Conservation (phyloP, 2,329 filamentous ascomycete genomes). For the Cladosporium sp. region DNA sequence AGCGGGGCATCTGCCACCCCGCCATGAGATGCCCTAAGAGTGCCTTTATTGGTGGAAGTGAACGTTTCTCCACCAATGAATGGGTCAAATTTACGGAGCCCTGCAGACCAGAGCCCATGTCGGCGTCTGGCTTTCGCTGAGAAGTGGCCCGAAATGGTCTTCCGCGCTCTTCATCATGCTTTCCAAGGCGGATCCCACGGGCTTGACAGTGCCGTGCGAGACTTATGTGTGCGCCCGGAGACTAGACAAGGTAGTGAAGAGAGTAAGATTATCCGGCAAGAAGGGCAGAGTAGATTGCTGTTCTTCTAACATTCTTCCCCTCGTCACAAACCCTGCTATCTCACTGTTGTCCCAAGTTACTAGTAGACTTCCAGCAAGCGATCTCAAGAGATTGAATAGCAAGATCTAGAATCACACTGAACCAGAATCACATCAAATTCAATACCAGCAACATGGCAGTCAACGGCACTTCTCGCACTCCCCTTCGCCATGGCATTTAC, state of each 20-base stretch:
- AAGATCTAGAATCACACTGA: no score
- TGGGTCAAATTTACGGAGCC: neutral
- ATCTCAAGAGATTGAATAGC: neutral
- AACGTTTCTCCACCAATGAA: conserved; percentile 13
- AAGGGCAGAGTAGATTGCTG: neutral
- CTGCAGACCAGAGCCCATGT: conserved; percentile 7
- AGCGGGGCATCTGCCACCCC: conserved; percentile 6
- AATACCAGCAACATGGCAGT: no score
- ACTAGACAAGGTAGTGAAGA: conserved; percentile 2
- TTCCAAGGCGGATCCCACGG: conserved; percentile 7
- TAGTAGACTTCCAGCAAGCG: neutral
- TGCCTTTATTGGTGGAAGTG: conserved; percentile 15
- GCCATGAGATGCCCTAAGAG: neutral
- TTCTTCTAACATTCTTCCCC: neutral
- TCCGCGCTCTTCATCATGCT: neutral
- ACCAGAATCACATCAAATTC: no score
- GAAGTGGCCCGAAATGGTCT: conserved; percentile 7
- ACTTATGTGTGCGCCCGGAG: neutral
- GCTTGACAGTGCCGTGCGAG: conserved; percentile 2
- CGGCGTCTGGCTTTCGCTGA: conserved; percentile 10
- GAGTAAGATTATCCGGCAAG: conserved; percentile 4
- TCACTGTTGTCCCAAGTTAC: neutral
- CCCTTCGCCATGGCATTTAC: conserved; percentile 78
- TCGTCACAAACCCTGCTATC: neutral
- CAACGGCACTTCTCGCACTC: conserved; percentile 31